phyloP scores from a whole-genome alignment of 2,329 filamentous ascomycete genomes.

The Hymenoscyphus occultus region DNA sequence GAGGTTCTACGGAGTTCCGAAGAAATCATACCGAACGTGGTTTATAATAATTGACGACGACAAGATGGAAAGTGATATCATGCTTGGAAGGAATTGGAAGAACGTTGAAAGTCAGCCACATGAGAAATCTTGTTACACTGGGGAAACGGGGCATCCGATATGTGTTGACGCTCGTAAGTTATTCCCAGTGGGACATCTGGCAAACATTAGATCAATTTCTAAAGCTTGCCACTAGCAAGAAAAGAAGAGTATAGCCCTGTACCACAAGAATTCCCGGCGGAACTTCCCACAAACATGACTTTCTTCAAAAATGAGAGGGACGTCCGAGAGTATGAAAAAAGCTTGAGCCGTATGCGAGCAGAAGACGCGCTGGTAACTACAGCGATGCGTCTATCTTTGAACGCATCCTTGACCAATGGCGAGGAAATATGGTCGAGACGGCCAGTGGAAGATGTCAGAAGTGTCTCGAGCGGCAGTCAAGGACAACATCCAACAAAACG shows the following conservation, averaged over 20 bases:
- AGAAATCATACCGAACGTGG: slow-evolving; percentile 1
- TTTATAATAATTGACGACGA: background rate
- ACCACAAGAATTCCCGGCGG: background rate
- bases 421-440: no score
- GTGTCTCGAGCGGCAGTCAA: background rate
- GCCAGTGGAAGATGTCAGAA: no score
- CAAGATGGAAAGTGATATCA: background rate
- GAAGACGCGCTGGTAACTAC: background rate
- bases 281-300: background rate
- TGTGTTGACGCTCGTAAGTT: background rate
- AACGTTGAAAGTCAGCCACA: background rate
- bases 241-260: background rate
- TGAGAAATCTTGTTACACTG: background rate
- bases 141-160: background rate
- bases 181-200: background rate
- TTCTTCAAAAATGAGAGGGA: background rate
- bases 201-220: background rate
- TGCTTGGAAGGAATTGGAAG: background rate
- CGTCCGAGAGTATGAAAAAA: background rate
- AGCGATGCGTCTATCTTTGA: background rate
- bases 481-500: background rate
- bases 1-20: background rate
- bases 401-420: no score
- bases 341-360: background rate
- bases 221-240: background rate